Evolutionary conservation across 305 asterid genomes (phyloP), one percentile per base, ranked within the genome.

Genomic region (Caryopteris hybrid): DNA sequence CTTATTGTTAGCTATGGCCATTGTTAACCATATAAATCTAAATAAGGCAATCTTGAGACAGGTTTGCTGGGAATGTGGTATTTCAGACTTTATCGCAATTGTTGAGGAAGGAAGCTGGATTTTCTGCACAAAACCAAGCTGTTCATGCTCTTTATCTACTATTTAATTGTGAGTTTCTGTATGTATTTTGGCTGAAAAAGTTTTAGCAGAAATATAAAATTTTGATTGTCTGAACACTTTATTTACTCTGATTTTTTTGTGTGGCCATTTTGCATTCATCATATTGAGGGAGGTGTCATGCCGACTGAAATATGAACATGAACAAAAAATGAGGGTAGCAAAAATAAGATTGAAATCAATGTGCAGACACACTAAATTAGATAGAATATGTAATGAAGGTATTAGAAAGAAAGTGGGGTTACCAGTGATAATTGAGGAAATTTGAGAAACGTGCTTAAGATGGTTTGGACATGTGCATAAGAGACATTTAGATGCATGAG

Each of bases 111-210:
- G 89, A 81, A 77, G 88, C 91, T 67, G 90, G 92, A 69, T 71
- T 84, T 70, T 74, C 74, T 68, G 88, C 88, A 79, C 90, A 83
- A 78, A 83, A 78, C 73, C 89, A 80, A 81, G 93, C 95, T 71
- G 81, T 94, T 69, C 88, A 81, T 80, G 77, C 85, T 48, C 94
- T 89, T 70, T 79, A 87, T 84, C 87, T 82, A 81, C 86, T 94
- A 59, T 91, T 86, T 47, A 94, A 86, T 72, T 86, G 99, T 94
- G 78, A 83, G 98, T 75, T 68, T 67, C 75, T 70, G 21, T 43
- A 6, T 64, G 13, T 58, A 52, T 74, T 61, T 64, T 59, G 71
- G 64, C 38, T 54, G 38, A 66, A 59, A 69, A 25, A 27, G 6
- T 64, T 11, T 52, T 8, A 62, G 46, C n/a, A 43, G 56, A 59